Percentiles rank a stretch among this genome's conserved stretches.
Evolutionary conservation across 148 eudicot species (phyloP).

Genomic region (Rhododendron ovatum): DNA sequence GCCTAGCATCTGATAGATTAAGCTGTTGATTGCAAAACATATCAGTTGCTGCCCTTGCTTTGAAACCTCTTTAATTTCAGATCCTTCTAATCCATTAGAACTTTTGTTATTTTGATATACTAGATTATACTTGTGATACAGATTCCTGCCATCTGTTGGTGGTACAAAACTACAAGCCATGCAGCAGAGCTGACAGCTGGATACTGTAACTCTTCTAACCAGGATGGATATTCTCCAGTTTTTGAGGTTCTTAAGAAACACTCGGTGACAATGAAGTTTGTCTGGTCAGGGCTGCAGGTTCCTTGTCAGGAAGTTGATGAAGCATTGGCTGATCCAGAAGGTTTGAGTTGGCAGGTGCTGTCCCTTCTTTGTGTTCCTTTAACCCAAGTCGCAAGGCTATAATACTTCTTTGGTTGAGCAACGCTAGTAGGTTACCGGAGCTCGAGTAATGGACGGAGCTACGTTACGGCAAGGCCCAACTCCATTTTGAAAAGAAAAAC

Average conservation of each 20-base stretch:
- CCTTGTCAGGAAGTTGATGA: constrained; percentile 36
- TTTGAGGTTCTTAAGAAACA: constrained; percentile 50
- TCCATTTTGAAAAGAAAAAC: neutral
- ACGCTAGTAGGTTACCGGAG: neutral
- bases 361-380: constrained; percentile 1
- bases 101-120: neutral
- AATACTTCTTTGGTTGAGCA: neutral
- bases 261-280: constrained; percentile 41
- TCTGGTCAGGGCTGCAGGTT: constrained; percentile 33
- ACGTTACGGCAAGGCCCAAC: neutral
- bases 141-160: constrained; percentile 69
- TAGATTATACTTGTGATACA: constrained; percentile 15
- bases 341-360: constrained; percentile 69
- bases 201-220: constrained; percentile 51
- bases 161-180: constrained; percentile 68
- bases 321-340: constrained; percentile 59
- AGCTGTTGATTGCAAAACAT: neutral
- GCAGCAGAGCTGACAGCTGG: constrained; percentile 80
- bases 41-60: neutral
- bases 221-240: constrained; percentile 55
- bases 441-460: neutral
- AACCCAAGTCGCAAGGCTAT: neutral
- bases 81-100: neutral
- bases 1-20: neutral
- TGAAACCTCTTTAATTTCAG: neutral